These are phyloP conservation scores for Protea cynaroides DNA, from an alignment of 164 flowering plant genomes.

Conservation along the genomic window DNA sequence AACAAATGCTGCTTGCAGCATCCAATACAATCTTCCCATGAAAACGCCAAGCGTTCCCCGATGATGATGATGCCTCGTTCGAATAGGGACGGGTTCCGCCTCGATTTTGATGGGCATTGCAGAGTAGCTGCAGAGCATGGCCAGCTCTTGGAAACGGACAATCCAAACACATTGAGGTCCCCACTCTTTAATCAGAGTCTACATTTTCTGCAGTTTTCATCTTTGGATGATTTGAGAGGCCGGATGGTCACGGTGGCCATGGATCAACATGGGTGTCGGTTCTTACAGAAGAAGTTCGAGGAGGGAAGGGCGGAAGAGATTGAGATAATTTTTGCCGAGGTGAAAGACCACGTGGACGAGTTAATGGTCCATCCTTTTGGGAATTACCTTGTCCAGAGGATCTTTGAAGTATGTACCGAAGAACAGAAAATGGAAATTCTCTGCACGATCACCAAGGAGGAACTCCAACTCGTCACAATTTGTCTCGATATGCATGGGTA, in stretches of 20 bases:
- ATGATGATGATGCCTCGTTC: not conserved
- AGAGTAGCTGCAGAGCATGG: not conserved
- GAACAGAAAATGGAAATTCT: conserved; percentile 40
- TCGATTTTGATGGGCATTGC: not conserved
- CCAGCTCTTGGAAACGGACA: not conserved
- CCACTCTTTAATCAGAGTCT: not conserved
- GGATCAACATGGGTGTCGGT: conserved; percentile 29
- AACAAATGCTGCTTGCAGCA: not conserved
- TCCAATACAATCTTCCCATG: not conserved
- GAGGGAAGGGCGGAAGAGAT: conserved; percentile 11
- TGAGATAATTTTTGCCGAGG: conserved; percentile 29
- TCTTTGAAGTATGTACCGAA: conserved; percentile 31
- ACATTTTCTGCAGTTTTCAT: not conserved
- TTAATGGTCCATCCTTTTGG: conserved; percentile 43
- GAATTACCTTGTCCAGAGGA: conserved; percentile 39
- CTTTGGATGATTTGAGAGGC: conserved; percentile 29
- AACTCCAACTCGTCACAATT: conserved; percentile 19
- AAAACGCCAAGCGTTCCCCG: not conserved
- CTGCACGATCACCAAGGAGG: conserved; percentile 12
- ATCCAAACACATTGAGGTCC: not conserved
- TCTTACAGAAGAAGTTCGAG: conserved; percentile 25
- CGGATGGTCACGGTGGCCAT: conserved; percentile 24
- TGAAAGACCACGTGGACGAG: conserved; percentile 18
- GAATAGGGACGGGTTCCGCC: not conserved
- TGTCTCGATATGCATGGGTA: conserved; percentile 44